Percentiles rank a stretch among this genome's conserved stretches.
Conservation (phyloP, 768 basidiomycete genomes). For the Kwoniella europaea region DNA sequence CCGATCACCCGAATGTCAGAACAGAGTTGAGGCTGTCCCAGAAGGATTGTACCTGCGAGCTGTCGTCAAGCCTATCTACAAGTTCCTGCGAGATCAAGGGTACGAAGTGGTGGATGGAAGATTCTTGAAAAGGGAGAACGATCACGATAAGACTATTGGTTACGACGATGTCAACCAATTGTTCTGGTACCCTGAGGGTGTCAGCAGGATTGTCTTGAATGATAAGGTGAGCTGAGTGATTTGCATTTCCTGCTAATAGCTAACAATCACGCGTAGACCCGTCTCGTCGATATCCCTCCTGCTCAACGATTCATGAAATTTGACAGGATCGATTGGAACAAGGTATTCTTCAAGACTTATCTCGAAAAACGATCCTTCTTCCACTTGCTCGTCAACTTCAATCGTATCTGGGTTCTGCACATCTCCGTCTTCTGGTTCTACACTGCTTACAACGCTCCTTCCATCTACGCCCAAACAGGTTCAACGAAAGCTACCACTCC, state of each 20-base stretch:
- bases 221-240: constrained; percentile 70
- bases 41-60: constrained; percentile 92
- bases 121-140: constrained; percentile 88
- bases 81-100: constrained; percentile 95
- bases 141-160: constrained; percentile 93
- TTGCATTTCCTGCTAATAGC: constrained; percentile 24
- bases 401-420: constrained; percentile 98
- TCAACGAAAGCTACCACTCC: constrained; percentile 68
- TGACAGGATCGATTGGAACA: constrained; percentile 93
- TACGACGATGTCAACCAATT: constrained; percentile 99
- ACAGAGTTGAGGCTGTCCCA: constrained; percentile 83
- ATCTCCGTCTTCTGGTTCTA: constrained; percentile 94
- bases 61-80: constrained; percentile 90
- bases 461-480: constrained; percentile 67
- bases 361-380: constrained; percentile 96
- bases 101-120: constrained; percentile 95
- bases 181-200: constrained; percentile 99
- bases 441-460: constrained; percentile 90
- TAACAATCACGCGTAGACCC: constrained; percentile 65
- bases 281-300: constrained; percentile 87
- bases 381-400: constrained; percentile 98
- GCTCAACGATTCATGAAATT: constrained; percentile 96
- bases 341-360: constrained; percentile 98
- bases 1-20: constrained; percentile 97
- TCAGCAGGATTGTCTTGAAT: constrained; percentile 82